Base-by-base conservation (phyloP, 2,329 filamentous ascomycete species). In the Pestalotiopsis sp. region DNA sequence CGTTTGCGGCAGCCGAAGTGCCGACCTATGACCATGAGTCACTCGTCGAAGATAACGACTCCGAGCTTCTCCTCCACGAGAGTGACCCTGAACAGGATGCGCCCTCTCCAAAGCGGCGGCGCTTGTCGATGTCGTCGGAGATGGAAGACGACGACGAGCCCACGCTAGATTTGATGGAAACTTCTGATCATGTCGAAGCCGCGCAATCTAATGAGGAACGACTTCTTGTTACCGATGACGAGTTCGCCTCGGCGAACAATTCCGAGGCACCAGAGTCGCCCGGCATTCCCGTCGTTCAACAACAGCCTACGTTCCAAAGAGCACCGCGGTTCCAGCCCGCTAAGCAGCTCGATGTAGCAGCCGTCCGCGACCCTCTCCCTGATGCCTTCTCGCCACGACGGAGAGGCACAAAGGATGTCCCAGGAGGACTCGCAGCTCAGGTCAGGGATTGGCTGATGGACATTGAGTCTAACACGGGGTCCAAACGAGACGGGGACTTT, bases 401-500 rank as follows among this genome's bases (percentile, higher is more conserved):
- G 36, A 74, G 70, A 59, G 78, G 75, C 40, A 74, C 73, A 1
- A 77, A 72, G 70, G 83, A 83, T 63, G 68, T 82, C 4, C 71
- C 79, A 0, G 81, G 81, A 14, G 82, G 83, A 0, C 76, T 84
- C 13, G 83, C 83, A 3, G 78, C 81, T 2, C 79, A 81, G 68
- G 73, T 84, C 9, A 78, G 82, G 6, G 80, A 82, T 74, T 85
- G 83, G 83, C 78, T 85, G 40, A 78, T 84, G 52, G 81, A 82
- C 63, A 78, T 82, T 56, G 83, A 83, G 69, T 77, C 78, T 1
- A 75, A 73, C 17, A 71, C 70, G 17, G 73, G 73, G 25, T 70
- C 69, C 49, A 68, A 72, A 63, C 38, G 63, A 60, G 66, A 68
- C 25, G 68, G 67, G 7, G 74, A 74, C n/a, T 77, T 71, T 71